A percentile compares a stretch with the other conserved stretches of the same genome.
Conservation (phyloP, 352 stramenopile genomes). For the Blastocystis sp. region DNA sequence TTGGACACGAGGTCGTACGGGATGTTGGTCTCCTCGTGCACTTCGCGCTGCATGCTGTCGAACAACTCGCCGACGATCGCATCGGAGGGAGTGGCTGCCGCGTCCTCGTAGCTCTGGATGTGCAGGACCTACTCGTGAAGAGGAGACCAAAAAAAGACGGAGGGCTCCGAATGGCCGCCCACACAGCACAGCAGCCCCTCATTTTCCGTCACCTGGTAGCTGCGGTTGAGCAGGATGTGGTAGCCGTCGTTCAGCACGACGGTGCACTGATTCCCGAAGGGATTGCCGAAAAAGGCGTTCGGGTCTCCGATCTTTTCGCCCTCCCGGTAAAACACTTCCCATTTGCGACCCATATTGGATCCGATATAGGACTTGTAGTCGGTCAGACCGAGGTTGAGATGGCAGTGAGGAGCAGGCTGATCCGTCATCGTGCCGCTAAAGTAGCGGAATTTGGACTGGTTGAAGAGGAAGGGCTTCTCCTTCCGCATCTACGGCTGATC, state of each 20-base stretch:
- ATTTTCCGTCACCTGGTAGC: slow-evolving; percentile 48
- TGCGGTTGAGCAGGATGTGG: slow-evolving; percentile 58
- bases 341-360: slow-evolving; percentile 43
- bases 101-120: slow-evolving; percentile 32
- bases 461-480: slow-evolving; percentile 57
- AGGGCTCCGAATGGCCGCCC: slow-evolving; percentile 49
- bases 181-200: slow-evolving; percentile 28
- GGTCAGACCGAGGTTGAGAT: slow-evolving; percentile 19
- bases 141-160: slow-evolving; percentile 6
- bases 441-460: slow-evolving; percentile 66
- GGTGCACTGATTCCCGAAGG: slow-evolving; percentile 23
- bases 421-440: background rate
- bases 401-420: background rate
- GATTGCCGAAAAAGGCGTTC: slow-evolving; percentile 45
- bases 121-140: background rate
- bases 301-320: slow-evolving; percentile 32
- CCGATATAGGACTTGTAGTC: slow-evolving; percentile 64
- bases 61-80: slow-evolving; percentile 31
- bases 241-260: slow-evolving; percentile 33
- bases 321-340: slow-evolving; percentile 33
- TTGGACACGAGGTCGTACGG: slow-evolving; percentile 18
- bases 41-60: slow-evolving; percentile 42
- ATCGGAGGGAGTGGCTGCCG: background rate
- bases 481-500: slow-evolving; percentile 14
- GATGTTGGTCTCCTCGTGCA: slow-evolving; percentile 61